phyloP scores from a whole-genome alignment of 2,329 filamentous ascomycete genomes.

The Chalara sp. region DNA sequence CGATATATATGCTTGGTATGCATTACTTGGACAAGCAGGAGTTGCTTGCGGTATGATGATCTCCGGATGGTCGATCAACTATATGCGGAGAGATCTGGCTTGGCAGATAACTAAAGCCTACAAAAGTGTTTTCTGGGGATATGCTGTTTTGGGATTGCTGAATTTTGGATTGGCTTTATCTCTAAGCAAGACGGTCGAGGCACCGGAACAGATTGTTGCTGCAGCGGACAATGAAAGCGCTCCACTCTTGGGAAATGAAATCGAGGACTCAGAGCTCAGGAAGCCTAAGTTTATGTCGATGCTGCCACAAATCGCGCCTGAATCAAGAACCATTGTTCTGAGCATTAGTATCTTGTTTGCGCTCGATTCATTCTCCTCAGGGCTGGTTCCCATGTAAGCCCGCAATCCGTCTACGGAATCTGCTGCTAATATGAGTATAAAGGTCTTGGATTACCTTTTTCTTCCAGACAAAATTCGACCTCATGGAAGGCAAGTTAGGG shows the following conservation, averaged over 20 bases:
- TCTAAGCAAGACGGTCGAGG: conserved; percentile 36
- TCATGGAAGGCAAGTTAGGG: conserved; percentile 44
- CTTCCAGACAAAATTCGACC: conserved; percentile 41
- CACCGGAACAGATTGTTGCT: conserved; percentile 27
- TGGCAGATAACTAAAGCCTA: conserved; percentile 45
- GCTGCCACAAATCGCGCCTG: conserved; percentile 50
- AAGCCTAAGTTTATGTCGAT: conserved; percentile 26
- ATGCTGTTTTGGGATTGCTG: conserved; percentile 47
- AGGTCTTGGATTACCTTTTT: conserved; percentile 53
- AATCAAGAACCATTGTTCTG: conserved; percentile 47
- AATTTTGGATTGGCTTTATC: conserved; percentile 47
- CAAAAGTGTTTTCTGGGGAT: conserved; percentile 48
- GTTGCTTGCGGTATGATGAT: conserved; percentile 52
- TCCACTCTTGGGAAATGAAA: conserved; percentile 20
- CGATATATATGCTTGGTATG: conserved; percentile 59
- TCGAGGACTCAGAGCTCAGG: conserved; percentile 14
- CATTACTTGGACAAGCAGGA: conserved; percentile 50
- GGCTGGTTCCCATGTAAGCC: conserved; percentile 56
- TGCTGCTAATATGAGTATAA: conserved; percentile 32
- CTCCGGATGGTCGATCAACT: conserved; percentile 52
- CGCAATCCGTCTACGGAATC: background rate
- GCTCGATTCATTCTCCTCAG: conserved; percentile 63
- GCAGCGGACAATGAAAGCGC: conserved; percentile 17
- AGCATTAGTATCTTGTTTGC: conserved; percentile 62
- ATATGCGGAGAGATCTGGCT: conserved; percentile 34